A percentile compares a stretch with the other conserved stretches of the same genome.
phyloP scores from a whole-genome alignment of 768 basidiomycete genomes.

The Exidia glandulosa region DNA sequence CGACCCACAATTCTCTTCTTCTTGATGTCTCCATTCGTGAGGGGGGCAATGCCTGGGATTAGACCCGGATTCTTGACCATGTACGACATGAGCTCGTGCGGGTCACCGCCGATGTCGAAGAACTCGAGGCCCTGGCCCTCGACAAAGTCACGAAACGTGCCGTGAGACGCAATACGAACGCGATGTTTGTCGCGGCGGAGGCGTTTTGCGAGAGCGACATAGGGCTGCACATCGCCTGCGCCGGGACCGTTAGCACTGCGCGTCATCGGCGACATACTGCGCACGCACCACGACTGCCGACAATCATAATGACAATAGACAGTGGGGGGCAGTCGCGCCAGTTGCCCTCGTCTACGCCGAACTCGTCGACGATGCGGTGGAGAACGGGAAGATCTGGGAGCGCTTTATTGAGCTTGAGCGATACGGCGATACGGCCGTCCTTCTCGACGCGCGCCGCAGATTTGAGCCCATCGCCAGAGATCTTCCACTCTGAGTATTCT shows the following conservation, averaged over 20 bases:
- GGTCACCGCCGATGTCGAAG: conserved; percentile 51
- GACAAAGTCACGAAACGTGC: conserved; percentile 47
- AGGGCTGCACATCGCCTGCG: conserved; percentile 57
- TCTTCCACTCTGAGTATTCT: too few species aligned
- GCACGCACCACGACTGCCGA: conserved; percentile 46
- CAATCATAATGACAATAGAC: conserved; percentile 57
- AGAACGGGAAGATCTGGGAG: too few species aligned
- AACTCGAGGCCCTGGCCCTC: conserved; percentile 42
- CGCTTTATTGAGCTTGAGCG: too few species aligned
- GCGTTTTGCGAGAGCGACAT: conserved; percentile 42
- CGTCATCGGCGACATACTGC: background rate
- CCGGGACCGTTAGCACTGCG: background rate
- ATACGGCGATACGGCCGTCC: too few species aligned
- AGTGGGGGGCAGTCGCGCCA: conserved; percentile 29
- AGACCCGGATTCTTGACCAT: conserved; percentile 63
- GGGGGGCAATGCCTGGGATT: conserved; percentile 44
- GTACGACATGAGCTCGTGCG: conserved; percentile 56
- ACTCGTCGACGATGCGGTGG: conserved; percentile 43
- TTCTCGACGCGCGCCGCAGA: too few species aligned
- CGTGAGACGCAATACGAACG: conserved; percentile 51
- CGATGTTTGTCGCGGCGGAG: conserved; percentile 43
- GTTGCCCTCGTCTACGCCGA: conserved; percentile 28
- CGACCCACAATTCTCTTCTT: conserved; percentile 46
- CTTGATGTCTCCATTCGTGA: conserved; percentile 50
- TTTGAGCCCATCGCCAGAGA: too few species aligned